phyloP scores from a whole-genome alignment of 1,284 basidiomycete genomes.

The Ceratobasidium sp. region DNA sequence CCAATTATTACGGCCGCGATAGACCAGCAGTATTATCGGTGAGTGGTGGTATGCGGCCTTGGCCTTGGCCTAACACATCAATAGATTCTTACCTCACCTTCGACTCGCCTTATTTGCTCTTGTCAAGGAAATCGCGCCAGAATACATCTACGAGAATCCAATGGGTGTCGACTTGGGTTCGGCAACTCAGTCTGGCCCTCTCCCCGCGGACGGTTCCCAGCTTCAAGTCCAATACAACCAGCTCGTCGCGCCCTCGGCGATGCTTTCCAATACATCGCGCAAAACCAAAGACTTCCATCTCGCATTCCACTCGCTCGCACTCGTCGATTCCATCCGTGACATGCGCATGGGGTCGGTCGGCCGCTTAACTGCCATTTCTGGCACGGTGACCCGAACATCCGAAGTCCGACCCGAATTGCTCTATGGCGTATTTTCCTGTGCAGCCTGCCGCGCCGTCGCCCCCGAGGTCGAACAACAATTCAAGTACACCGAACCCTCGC shows the following conservation, averaged over 20 bases:
- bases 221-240: constrained; percentile 73
- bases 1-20: constrained; percentile 93
- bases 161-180: constrained; percentile 47
- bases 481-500: constrained; percentile 98
- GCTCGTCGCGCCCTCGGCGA: constrained; percentile 79
- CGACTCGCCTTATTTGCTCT: constrained; percentile 89
- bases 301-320: constrained; percentile 94
- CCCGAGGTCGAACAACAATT: constrained; percentile 99
- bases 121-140: constrained; percentile 86
- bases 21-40: constrained; percentile 91
- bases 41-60: constrained; percentile 36
- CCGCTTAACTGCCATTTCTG: constrained; percentile 90
- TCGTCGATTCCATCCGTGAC: constrained; percentile 95
- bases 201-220: constrained; percentile 35
- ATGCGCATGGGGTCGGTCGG: constrained; percentile 93
- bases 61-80: constrained; percentile 21
- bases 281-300: constrained; percentile 89
- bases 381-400: constrained; percentile 96
- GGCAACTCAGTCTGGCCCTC: constrained; percentile 47
- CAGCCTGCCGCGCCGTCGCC: constrained; percentile 85
- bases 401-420: constrained; percentile 97
- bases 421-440: constrained; percentile 92
- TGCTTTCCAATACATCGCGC: constrained; percentile 30
- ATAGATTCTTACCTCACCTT: constrained; percentile 87
- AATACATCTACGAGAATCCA: constrained; percentile 88